Evolutionary conservation across 495 filamentous ascomycete species (phyloP).

Genomic region (Penicillium maclennaniae): DNA sequence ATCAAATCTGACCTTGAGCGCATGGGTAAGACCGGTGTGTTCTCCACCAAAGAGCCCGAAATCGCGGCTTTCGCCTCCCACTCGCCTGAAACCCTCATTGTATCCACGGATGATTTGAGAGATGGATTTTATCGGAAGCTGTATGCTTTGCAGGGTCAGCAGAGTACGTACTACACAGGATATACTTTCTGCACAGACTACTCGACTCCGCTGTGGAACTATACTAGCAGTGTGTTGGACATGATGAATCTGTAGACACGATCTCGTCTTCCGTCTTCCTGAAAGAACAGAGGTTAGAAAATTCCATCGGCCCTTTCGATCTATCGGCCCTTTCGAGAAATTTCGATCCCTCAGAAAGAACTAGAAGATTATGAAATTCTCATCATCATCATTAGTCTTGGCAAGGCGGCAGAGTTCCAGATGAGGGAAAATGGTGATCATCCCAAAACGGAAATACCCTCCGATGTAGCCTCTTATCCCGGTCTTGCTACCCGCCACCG

Average conservation of each 20-base stretch:
- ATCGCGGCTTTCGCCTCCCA: slow-evolving; percentile 22
- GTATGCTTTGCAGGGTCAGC: slow-evolving; percentile 49
- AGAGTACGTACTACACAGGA: slow-evolving; percentile 52
- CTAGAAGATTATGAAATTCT: not conserved
- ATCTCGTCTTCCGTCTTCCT: too few species aligned
- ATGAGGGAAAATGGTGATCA: slow-evolving; percentile 18
- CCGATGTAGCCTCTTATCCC: too few species aligned
- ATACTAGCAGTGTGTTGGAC: slow-evolving; percentile 8
- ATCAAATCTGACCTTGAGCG: slow-evolving; percentile 12
- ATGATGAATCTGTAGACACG: slow-evolving; percentile 5
- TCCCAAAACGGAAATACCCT: not conserved
- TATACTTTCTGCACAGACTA: slow-evolving; percentile 9
- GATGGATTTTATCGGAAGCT: slow-evolving; percentile 49
- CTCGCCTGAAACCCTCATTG: slow-evolving; percentile 19
- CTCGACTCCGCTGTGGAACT: slow-evolving; percentile 8
- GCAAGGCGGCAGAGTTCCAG: slow-evolving; percentile 1
- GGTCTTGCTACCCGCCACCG: too few species aligned
- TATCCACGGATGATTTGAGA: slow-evolving; percentile 28
- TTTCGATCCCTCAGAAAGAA: not conserved
- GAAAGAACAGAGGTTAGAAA: too few species aligned
- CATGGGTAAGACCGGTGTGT: slow-evolving; percentile 9
- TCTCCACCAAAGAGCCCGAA: slow-evolving; percentile 14
- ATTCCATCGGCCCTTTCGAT: too few species aligned
- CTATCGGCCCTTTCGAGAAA: too few species aligned
- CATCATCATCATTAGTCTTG: not conserved